Conservation (phyloP, 148 eudicot genomes). For the Linanthus parryae region DNA sequence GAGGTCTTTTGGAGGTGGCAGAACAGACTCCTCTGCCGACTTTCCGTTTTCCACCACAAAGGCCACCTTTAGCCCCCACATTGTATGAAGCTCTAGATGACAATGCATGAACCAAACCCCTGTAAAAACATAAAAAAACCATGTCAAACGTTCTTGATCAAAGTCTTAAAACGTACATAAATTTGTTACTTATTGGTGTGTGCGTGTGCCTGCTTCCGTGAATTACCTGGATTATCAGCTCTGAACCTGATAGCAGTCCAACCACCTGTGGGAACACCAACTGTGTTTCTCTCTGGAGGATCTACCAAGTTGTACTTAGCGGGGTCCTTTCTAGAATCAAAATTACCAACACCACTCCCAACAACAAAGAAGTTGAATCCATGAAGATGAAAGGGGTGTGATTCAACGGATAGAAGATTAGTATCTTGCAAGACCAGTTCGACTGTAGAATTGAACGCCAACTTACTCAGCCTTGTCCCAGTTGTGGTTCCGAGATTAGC, state of each 20-base stretch:
- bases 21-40: constrained; percentile 30
- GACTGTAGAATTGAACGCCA: constrained; percentile 41
- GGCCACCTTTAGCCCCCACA: constrained; percentile 61
- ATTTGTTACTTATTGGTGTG: too few relatives aligned
- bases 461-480: constrained; percentile 36
- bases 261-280: constrained; percentile 61
- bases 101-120: constrained; percentile 71
- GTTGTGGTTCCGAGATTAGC: constrained; percentile 33
- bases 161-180: too few relatives aligned
- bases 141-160: too few relatives aligned
- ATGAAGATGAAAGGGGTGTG: constrained; percentile 64
- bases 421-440: constrained; percentile 57
- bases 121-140: too few relatives aligned
- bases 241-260: constrained; percentile 59
- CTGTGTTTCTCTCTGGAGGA: constrained; percentile 59
- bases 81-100: constrained; percentile 53
- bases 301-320: constrained; percentile 47
- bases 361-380: constrained; percentile 60
- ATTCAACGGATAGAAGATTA: constrained; percentile 50
- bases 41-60: constrained; percentile 53
- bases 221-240: constrained; percentile 63
- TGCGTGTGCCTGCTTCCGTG: too few relatives aligned
- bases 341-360: constrained; percentile 49
- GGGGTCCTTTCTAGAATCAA: constrained; percentile 39
- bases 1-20: constrained; percentile 52